Conservation (phyloP, 768 basidiomycete genomes). For the Tricholoma sp. region DNA sequence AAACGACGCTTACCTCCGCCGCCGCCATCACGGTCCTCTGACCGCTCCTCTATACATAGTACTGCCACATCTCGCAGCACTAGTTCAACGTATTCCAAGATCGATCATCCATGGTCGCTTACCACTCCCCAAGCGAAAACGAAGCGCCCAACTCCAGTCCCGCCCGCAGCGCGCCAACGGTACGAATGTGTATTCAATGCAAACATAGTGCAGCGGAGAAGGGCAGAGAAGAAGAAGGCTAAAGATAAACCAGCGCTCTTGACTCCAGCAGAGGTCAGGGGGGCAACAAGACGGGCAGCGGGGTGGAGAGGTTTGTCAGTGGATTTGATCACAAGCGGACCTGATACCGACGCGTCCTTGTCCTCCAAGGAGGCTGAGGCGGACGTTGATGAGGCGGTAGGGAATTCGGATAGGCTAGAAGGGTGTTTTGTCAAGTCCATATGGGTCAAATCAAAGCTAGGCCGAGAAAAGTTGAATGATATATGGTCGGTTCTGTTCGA, state of each 20-base stretch:
- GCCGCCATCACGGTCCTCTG: slow-evolving; percentile 47
- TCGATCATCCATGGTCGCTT: slow-evolving; percentile 11
- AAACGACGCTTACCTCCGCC: slow-evolving; percentile 40
- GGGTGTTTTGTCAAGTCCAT: slow-evolving; percentile 53
- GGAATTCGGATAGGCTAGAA: slow-evolving; percentile 43
- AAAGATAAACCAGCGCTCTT: slow-evolving; percentile 27
- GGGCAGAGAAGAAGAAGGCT: slow-evolving; percentile 29
- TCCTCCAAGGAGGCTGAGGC: slow-evolving; percentile 16
- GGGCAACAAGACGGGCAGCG: slow-evolving; percentile 47
- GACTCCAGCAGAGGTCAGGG: slow-evolving; percentile 34
- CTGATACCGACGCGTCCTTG: slow-evolving; percentile 8
- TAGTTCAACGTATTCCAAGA: slow-evolving; percentile 25
- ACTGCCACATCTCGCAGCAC: slow-evolving; percentile 33
- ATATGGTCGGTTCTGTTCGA: slow-evolving; percentile 53
- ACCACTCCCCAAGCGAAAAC: slow-evolving; percentile 19
- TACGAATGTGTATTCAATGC: slow-evolving; percentile 64
- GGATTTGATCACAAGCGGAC: slow-evolving; percentile 51
- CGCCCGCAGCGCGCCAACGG: slow-evolving; percentile 54
- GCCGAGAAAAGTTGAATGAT: slow-evolving; percentile 43
- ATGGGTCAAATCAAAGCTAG: slow-evolving; percentile 60
- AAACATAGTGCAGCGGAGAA: slow-evolving; percentile 50
- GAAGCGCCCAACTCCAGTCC: slow-evolving; percentile 62
- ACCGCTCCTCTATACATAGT: slow-evolving; percentile 61
- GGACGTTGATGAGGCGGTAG: slow-evolving; percentile 28
- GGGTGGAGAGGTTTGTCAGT: slow-evolving; percentile 76